Percentiles rank a stretch among this genome's conserved stretches.
Conservation (phyloP, 1,284 basidiomycete genomes). For the Athelia sp. region DNA sequence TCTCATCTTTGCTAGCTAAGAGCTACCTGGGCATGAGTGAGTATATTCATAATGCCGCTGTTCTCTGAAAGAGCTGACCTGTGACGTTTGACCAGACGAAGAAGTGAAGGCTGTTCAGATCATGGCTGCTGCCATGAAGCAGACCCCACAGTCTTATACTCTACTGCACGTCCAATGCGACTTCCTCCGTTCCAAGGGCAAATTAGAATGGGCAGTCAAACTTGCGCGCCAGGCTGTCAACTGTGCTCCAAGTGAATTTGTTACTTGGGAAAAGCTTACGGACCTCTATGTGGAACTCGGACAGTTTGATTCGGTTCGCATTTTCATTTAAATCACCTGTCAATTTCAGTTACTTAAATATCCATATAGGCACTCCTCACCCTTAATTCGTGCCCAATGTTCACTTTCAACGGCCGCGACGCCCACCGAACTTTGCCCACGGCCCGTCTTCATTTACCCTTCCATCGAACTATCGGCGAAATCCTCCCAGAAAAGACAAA, state of each 20-base stretch:
- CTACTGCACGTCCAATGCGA: slow-evolving; percentile 94
- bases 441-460: slow-evolving; percentile 81
- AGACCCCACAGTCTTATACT: slow-evolving; percentile 89
- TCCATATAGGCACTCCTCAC: slow-evolving; percentile 73
- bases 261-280: slow-evolving; percentile 98
- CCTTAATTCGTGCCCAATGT: slow-evolving; percentile 99
- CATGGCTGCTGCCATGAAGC: slow-evolving; percentile 80
- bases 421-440: slow-evolving; percentile 85
- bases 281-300: slow-evolving; percentile 90
- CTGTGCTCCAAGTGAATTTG: slow-evolving; percentile 95
- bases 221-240: slow-evolving; percentile 95
- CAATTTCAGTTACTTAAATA: not conserved
- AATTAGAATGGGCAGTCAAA: slow-evolving; percentile 86
- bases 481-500: slow-evolving; percentile 67
- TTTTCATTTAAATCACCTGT: not conserved
- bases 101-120: slow-evolving; percentile 98
- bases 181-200: slow-evolving; percentile 84
- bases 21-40: slow-evolving; percentile 97
- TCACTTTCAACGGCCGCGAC: slow-evolving; percentile 97
- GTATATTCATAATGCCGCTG: slow-evolving; percentile 29
- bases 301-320: slow-evolving; percentile 73
- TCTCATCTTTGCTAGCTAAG: slow-evolving; percentile 82
- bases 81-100: slow-evolving; percentile 59
- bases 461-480: slow-evolving; percentile 82
- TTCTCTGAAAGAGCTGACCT: slow-evolving; percentile 1